Percentiles rank a stretch among this genome's conserved stretches.
phyloP scores from a whole-genome alignment of 495 filamentous ascomycete genomes.

The Penicillium desertorum region DNA sequence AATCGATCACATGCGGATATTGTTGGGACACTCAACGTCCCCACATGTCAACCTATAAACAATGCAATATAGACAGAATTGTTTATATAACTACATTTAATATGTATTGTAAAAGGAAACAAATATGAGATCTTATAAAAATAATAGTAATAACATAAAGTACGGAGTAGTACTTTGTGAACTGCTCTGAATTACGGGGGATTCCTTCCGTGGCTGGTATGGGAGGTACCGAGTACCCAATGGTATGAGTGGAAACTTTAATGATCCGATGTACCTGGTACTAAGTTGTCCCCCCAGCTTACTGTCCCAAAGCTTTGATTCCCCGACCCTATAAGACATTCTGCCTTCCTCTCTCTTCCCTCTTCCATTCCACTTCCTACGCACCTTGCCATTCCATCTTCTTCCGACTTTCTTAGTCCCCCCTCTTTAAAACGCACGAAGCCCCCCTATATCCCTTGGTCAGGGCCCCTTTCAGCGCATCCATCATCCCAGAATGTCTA shows the following conservation, averaged over 20 bases:
- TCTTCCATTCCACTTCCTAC: constrained; percentile 17
- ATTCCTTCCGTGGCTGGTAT: constrained; percentile 21
- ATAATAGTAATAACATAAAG: neutral
- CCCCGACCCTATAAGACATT: constrained; percentile 26
- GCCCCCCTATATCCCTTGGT: constrained; percentile 85
- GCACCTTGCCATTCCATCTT: constrained; percentile 11
- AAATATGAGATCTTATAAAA: neutral
- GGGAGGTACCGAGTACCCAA: constrained; percentile 31
- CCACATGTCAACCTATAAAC: constrained; percentile 16
- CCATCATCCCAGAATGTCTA: constrained; percentile 49
- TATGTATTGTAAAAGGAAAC: neutral
- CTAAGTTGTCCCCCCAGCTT: constrained; percentile 15
- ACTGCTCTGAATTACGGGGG: neutral
- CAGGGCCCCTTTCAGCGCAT: constrained; percentile 70
- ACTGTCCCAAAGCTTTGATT: constrained; percentile 13
- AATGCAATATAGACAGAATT: neutral
- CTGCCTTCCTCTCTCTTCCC: constrained; percentile 12
- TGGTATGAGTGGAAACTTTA: constrained; percentile 26
- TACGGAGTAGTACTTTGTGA: too few species aligned
- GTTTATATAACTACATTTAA: neutral
- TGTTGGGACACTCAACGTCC: constrained; percentile 33
- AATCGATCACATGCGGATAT: constrained; percentile 28
- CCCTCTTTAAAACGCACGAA: constrained; percentile 59
- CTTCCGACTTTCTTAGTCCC: constrained; percentile 13
- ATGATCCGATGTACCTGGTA: constrained; percentile 16